Evolutionary conservation across 768 basidiomycete genomes (phyloP).

Genomic region (Glaciozyma martinii): DNA sequence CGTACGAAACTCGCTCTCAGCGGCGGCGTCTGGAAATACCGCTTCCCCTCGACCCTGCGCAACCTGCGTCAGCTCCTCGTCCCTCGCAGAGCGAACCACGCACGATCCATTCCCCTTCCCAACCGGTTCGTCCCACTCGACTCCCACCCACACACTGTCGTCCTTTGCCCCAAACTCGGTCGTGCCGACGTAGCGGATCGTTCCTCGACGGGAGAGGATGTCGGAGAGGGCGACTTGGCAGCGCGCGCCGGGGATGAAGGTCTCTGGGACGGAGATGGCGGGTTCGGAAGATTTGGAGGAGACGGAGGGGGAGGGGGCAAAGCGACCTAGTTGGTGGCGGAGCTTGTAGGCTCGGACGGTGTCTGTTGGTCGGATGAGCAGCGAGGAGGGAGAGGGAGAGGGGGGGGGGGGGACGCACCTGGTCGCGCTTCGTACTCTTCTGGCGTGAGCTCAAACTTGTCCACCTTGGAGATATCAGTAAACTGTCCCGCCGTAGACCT

Average conservation of each 20-base stretch:
- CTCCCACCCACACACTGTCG: constrained; percentile 69
- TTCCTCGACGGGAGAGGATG: constrained; percentile 64
- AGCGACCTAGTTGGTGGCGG: constrained; percentile 75
- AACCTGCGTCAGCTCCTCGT: neutral
- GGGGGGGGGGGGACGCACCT: constrained; percentile 47
- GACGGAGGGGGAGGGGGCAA: constrained; percentile 45
- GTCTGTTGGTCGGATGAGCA: constrained; percentile 46
- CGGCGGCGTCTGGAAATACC: constrained; percentile 71
- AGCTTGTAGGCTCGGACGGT: constrained; percentile 85
- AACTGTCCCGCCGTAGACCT: constrained; percentile 62
- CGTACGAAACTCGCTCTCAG: constrained; percentile 80
- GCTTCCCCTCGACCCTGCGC: constrained; percentile 65
- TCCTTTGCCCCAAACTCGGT: constrained; percentile 61
- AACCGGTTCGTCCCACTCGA: constrained; percentile 90
- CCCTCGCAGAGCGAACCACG: constrained; percentile 39
- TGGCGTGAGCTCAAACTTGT: constrained; percentile 82
- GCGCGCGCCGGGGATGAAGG: constrained; percentile 51
- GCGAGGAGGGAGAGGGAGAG: neutral
- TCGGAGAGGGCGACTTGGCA: constrained; percentile 68
- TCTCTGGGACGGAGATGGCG: neutral
- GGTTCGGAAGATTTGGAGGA: constrained; percentile 32
- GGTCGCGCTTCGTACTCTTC: constrained; percentile 69
- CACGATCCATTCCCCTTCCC: constrained; percentile 94
- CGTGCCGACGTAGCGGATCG: constrained; percentile 71
- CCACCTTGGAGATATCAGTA: constrained; percentile 71